Evolutionary conservation across 345 rosid genomes (phyloP).

Genomic region (Ceriops zippeliana): DNA sequence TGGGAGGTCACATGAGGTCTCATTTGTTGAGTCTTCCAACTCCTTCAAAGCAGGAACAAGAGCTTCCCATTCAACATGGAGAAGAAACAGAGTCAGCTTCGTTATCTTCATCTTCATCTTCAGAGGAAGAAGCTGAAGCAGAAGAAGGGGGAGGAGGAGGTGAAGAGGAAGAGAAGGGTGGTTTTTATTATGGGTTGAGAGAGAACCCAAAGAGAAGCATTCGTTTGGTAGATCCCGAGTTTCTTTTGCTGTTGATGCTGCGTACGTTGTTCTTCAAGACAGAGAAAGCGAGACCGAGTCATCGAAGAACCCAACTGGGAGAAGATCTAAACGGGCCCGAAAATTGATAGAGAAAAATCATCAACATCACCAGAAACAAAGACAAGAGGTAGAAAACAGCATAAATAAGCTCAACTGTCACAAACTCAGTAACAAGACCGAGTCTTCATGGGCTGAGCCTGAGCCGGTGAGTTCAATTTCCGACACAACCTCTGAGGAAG

Average conservation of each 20-base stretch:
- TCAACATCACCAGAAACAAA: conserved; percentile 18
- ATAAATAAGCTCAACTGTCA: conserved; percentile 8
- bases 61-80: conserved; percentile 35
- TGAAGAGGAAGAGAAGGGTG: conserved; percentile 32
- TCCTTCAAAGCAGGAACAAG: conserved; percentile 25
- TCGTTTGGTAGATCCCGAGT: conserved; percentile 65
- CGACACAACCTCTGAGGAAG: conserved; percentile 73
- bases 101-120: conserved; percentile 39
- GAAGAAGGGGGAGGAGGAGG: conserved; percentile 24
- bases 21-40: conserved; percentile 57
- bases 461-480: conserved; percentile 79
- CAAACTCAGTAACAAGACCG: conserved; percentile 8
- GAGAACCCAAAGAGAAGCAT: conserved; percentile 53
- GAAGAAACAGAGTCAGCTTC: conserved; percentile 41
- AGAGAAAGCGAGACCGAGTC: conserved; percentile 85
- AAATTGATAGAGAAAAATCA: conserved; percentile 24
- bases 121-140: conserved; percentile 44
- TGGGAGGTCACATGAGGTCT: conserved; percentile 87
- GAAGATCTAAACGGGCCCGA: conserved; percentile 61
- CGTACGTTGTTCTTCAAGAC: conserved; percentile 56
- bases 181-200: conserved; percentile 39
- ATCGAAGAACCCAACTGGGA: conserved; percentile 54
- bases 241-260: conserved; percentile 41
- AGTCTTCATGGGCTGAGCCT: conserved; percentile 37
- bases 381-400: conserved; percentile 24